Evolutionary conservation across 768 basidiomycete genomes (phyloP).

Genomic region (Suillus plorans): DNA sequence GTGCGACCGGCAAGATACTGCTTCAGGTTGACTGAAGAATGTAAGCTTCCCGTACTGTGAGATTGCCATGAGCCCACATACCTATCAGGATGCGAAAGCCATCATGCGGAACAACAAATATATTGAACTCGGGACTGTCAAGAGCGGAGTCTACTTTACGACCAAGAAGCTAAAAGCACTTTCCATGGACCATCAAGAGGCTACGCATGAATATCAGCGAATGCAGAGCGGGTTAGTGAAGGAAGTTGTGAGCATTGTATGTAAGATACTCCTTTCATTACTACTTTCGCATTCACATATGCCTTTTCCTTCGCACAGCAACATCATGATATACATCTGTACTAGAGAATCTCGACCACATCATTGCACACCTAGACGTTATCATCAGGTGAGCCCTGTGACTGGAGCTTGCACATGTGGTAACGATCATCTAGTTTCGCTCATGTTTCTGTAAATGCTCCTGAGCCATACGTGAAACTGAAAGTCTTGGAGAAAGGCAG

Average conservation of each 20-base stretch:
- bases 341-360: constrained; percentile 77
- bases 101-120: constrained; percentile 66
- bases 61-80: not conserved
- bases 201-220: constrained; percentile 66
- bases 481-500: constrained; percentile 73
- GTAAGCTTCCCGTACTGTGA: constrained; percentile 36
- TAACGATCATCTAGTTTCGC: constrained; percentile 63
- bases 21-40: constrained; percentile 87
- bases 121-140: constrained; percentile 81
- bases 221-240: constrained; percentile 84
- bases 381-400: constrained; percentile 66
- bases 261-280: constrained; percentile 42
- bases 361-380: constrained; percentile 90
- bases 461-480: constrained; percentile 88
- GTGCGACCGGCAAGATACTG: constrained; percentile 75
- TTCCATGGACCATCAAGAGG: constrained; percentile 70
- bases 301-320: constrained; percentile 44
- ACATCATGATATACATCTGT: constrained; percentile 93
- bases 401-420: not conserved
- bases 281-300: not conserved
- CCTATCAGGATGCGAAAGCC: constrained; percentile 70
- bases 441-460: constrained; percentile 85
- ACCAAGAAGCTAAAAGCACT: constrained; percentile 71
- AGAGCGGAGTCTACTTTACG: too few relatives aligned
- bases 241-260: constrained; percentile 89